Conservation (phyloP, 441 rosid species). For the Euphorbia schlechtendalii region DNA sequence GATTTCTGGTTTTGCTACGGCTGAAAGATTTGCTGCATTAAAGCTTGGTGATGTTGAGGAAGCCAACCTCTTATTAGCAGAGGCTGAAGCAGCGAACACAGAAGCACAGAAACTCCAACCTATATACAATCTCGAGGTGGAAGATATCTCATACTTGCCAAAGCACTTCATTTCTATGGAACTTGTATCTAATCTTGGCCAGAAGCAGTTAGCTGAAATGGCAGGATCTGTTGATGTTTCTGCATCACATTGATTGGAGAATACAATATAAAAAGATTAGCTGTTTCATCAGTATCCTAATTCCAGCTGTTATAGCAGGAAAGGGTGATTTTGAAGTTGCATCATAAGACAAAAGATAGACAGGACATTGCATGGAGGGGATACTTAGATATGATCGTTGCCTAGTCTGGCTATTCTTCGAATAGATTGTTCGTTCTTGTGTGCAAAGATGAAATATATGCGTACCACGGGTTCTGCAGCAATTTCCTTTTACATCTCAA, state of each 20-base stretch:
- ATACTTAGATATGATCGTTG: background rate
- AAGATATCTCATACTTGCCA: conserved; percentile 41
- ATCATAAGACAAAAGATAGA: conserved; percentile 1
- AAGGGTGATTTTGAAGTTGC: conserved; percentile 6
- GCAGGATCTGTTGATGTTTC: conserved; percentile 38
- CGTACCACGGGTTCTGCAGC: conserved; percentile 7
- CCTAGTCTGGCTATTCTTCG: conserved; percentile 4
- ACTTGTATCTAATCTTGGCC: conserved; percentile 55
- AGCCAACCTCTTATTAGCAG: conserved; percentile 63
- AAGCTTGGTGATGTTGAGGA: conserved; percentile 66
- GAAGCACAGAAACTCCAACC: conserved; percentile 62
- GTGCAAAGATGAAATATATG: conserved; percentile 2
- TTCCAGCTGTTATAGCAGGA: conserved; percentile 3
- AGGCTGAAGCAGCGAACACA: conserved; percentile 66
- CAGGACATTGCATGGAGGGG: conserved; percentile 7
- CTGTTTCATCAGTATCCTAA: background rate
- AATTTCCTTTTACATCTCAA: background rate
- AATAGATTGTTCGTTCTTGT: background rate
- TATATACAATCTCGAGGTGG: conserved; percentile 41
- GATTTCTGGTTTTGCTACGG: conserved; percentile 54
- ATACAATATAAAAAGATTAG: background rate
- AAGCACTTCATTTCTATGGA: conserved; percentile 68
- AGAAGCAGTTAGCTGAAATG: conserved; percentile 55
- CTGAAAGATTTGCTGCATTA: conserved; percentile 71
- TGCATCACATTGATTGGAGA: conserved; percentile 17